A percentile compares a stretch with the other conserved stretches of the same genome.
Conservation (phyloP, 768 basidiomycete species). For the Lactarius hengduanensis region DNA sequence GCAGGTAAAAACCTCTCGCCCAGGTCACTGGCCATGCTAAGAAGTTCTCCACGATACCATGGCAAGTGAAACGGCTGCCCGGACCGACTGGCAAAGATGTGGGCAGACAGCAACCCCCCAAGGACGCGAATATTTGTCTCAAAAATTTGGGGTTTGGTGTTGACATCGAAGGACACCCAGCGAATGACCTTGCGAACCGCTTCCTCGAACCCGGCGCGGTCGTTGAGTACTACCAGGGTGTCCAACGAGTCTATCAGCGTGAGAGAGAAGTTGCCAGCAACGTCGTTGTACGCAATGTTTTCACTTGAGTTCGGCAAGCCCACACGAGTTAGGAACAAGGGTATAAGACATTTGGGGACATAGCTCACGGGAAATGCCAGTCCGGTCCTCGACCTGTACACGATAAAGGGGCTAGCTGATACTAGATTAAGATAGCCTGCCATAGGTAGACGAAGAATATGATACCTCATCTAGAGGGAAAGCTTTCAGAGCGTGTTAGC, state of each 20-base stretch:
- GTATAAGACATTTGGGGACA: not conserved
- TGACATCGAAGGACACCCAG: slow-evolving; percentile 87
- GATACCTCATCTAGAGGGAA: slow-evolving; percentile 82
- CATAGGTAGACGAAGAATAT: slow-evolving; percentile 14
- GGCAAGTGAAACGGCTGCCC: slow-evolving; percentile 70
- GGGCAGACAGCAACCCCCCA: slow-evolving; percentile 85
- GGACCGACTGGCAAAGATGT: slow-evolving; percentile 70
- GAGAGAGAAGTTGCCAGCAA: slow-evolving; percentile 89
- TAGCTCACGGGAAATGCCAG: slow-evolving; percentile 72
- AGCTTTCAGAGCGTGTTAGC: slow-evolving; percentile 44
- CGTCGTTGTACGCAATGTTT: slow-evolving; percentile 85
- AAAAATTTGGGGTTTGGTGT: slow-evolving; percentile 97
- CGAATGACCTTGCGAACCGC: slow-evolving; percentile 80
- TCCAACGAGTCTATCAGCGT: slow-evolving; percentile 84
- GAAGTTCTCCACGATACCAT: slow-evolving; percentile 82
- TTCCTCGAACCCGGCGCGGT: slow-evolving; percentile 74
- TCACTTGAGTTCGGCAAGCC: slow-evolving; percentile 44
- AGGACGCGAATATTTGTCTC: slow-evolving; percentile 95
- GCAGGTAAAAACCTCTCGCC: slow-evolving; percentile 86
- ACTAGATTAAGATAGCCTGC: slow-evolving; percentile 10
- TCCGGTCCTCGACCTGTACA: slow-evolving; percentile 88
- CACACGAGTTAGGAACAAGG: slow-evolving; percentile 23
- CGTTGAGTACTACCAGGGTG: slow-evolving; percentile 84
- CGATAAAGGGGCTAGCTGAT: slow-evolving; percentile 81
- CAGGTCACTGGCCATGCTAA: slow-evolving; percentile 81